Conservation (phyloP, 2,329 filamentous ascomycete species). For the Sphaceloma murrayae region DNA sequence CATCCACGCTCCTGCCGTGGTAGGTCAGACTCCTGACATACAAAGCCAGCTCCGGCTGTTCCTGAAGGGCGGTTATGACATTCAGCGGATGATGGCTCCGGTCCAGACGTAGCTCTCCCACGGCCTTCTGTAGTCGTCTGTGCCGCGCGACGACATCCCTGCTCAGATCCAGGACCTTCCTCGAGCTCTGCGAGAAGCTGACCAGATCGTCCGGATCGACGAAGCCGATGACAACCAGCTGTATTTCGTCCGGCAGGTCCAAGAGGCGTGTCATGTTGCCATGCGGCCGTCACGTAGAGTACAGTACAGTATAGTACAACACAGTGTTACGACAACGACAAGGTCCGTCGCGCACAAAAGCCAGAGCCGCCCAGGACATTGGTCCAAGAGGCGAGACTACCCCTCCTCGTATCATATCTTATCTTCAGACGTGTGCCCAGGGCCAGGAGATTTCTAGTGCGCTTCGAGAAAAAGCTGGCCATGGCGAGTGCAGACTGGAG, state of each 20-base stretch:
- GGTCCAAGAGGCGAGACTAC: too few species aligned
- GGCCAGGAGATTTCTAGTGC: too few species aligned
- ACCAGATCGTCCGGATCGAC: conserved; percentile 5
- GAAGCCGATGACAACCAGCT: conserved; percentile 1
- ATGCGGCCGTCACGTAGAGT: background rate
- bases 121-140: background rate
- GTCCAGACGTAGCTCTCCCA: background rate
- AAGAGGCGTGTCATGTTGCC: conserved; percentile 11
- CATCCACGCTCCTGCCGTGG: background rate
- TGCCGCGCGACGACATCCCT: background rate
- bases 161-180: background rate
- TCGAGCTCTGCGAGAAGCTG: background rate
- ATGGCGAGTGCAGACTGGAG: too few species aligned
- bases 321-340: too few species aligned
- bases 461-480: background rate
- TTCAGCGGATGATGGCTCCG: conserved; percentile 2
- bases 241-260: conserved; percentile 4
- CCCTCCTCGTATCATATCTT: too few species aligned
- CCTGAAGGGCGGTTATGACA: background rate
- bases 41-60: background rate
- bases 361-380: too few species aligned
- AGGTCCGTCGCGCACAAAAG: too few species aligned
- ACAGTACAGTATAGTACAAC: too few species aligned
- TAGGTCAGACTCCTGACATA: conserved; percentile 1
- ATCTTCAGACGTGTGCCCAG: too few species aligned